Conservation (phyloP, 768 basidiomycete species). For the Tylopilus felleus region DNA sequence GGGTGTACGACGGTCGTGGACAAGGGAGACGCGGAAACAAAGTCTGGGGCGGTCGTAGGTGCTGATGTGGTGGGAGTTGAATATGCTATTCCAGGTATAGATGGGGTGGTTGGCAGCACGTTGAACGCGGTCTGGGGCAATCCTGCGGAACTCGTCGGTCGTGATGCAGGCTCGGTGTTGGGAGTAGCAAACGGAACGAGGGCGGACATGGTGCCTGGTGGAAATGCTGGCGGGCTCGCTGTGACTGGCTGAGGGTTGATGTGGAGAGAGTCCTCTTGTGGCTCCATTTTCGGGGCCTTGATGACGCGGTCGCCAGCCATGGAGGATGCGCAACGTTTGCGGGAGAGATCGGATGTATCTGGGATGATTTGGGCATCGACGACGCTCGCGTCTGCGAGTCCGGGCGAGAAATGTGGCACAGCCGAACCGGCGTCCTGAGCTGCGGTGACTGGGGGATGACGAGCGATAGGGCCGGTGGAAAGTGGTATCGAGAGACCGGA, state of each 20-base stretch:
- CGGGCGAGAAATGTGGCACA: conserved; percentile 18
- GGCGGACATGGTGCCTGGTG: conserved; percentile 22
- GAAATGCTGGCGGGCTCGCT: conserved; percentile 22
- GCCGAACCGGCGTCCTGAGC: conserved; percentile 26
- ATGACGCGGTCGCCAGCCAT: conserved; percentile 42
- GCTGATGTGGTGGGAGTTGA: conserved; percentile 20
- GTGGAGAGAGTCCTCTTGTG: conserved; percentile 40
- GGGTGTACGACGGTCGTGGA: conserved; percentile 21
- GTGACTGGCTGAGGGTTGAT: conserved; percentile 21
- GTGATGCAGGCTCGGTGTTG: conserved; percentile 28
- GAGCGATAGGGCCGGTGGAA: conserved; percentile 35
- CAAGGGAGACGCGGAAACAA: conserved; percentile 21
- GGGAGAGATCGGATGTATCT: conserved; percentile 41
- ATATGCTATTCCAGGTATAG: conserved; percentile 17
- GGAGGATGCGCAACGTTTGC: conserved; percentile 51
- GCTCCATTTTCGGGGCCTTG: conserved; percentile 49
- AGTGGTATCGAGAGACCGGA: conserved; percentile 33
- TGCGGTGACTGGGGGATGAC: conserved; percentile 18
- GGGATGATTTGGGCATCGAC: conserved; percentile 25
- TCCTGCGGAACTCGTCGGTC: conserved; percentile 33
- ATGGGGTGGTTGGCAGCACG: conserved; percentile 18
- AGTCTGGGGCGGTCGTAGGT: conserved; percentile 22
- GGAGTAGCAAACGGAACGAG: conserved; percentile 28
- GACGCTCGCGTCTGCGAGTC: conserved; percentile 10
- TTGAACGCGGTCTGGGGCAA: conserved; percentile 23